phyloP scores from a whole-genome alignment of 352 stramenopile genomes.

The Phytophthora parvispora region DNA sequence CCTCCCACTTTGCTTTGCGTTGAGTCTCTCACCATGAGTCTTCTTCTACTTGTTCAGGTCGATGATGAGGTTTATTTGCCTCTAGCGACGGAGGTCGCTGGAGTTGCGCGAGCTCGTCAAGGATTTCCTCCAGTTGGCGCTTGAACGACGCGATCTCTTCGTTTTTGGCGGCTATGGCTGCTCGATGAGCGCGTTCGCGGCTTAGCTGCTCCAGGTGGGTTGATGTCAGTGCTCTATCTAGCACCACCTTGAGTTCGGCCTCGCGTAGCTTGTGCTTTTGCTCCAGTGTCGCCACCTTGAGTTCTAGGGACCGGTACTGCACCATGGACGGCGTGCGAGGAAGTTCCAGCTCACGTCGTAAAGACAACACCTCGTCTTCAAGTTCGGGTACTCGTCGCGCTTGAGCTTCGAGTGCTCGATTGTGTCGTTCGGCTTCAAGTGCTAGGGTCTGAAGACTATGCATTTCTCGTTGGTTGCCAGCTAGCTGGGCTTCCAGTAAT shows the following conservation, averaged over 20 bases:
- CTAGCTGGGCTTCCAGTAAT: slow-evolving; percentile 38
- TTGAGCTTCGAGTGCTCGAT: slow-evolving; percentile 35
- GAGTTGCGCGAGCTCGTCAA: slow-evolving; percentile 64
- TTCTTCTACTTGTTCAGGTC: slow-evolving; percentile 11
- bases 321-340: slow-evolving; percentile 85
- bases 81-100: slow-evolving; percentile 26
- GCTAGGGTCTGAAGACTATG: slow-evolving; percentile 45
- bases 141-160: slow-evolving; percentile 85
- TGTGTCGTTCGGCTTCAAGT: slow-evolving; percentile 35
- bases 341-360: slow-evolving; percentile 56
- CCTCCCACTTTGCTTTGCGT: background rate
- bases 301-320: slow-evolving; percentile 77
- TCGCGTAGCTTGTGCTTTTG: slow-evolving; percentile 84
- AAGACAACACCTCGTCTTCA: slow-evolving; percentile 60
- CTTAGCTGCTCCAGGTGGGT: slow-evolving; percentile 77
- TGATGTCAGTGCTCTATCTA: slow-evolving; percentile 70
- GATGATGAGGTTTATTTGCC: slow-evolving; percentile 3
- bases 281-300: slow-evolving; percentile 78
- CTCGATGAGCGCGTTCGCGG: slow-evolving; percentile 62
- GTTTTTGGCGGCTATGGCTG: slow-evolving; percentile 78
- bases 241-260: slow-evolving; percentile 77
- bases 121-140: slow-evolving; percentile 74
- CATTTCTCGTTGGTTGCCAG: slow-evolving; percentile 36
- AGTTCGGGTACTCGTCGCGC: slow-evolving; percentile 50
- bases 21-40: slow-evolving; percentile 8